These are phyloP conservation scores for Pichia inconspicua DNA, from an alignment of 1,139 yeast species.

Conservation along the genomic window DNA sequence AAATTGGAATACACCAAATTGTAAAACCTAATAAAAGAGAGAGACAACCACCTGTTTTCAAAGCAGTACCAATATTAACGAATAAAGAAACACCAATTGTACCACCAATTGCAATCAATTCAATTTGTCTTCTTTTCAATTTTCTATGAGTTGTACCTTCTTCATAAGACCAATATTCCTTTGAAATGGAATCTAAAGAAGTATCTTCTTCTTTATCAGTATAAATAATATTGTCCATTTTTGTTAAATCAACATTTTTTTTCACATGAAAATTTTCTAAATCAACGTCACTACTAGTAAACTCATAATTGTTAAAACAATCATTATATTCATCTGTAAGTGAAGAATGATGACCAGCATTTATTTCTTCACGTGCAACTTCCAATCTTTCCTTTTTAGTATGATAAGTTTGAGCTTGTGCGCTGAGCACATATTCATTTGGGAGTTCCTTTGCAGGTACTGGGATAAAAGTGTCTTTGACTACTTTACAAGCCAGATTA, in stretches of 20 bases:
- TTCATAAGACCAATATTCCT: conserved; percentile 11
- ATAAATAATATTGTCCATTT: neutral
- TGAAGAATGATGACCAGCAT: neutral
- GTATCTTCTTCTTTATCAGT: neutral
- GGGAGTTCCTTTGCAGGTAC: conserved; percentile 10
- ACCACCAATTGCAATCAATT: conserved; percentile 76
- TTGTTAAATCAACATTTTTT: neutral
- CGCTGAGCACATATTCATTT: conserved; percentile 10
- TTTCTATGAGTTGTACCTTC: conserved; percentile 18
- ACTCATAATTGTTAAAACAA: conserved; percentile 10
- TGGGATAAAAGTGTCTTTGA: conserved; percentile 17
- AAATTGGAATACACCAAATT: conserved; percentile 39
- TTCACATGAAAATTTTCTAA: neutral
- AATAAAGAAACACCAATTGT: conserved; percentile 76
- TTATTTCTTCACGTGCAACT: neutral
- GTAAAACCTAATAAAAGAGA: conserved; percentile 61
- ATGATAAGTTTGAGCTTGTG: conserved; percentile 11
- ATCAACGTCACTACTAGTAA: conserved; percentile 4
- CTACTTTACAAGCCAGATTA: neutral
- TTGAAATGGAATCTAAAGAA: neutral
- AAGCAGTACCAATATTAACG: conserved; percentile 66
- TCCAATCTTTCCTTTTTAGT: neutral
- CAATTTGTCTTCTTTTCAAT: conserved; percentile 39
- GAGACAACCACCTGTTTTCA: conserved; percentile 70
- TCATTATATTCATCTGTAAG: conserved; percentile 9